A percentile compares a stretch with the other conserved stretches of the same genome.
phyloP scores from a whole-genome alignment of 2,329 filamentous ascomycete species.

The Neonectria coccinea region DNA sequence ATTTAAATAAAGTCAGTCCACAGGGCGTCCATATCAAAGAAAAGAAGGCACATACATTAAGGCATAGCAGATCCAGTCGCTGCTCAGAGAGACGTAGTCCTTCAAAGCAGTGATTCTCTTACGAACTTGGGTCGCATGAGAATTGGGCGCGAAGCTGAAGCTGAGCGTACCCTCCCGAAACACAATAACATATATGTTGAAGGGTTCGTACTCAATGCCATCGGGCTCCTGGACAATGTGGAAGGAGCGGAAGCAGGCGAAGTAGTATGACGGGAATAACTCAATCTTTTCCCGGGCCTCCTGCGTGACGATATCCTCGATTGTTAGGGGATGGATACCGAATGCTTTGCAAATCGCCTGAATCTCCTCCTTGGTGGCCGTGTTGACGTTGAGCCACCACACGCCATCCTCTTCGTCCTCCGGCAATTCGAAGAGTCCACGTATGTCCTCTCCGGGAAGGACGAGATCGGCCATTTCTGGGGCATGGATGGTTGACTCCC shows the following conservation, averaged over 20 bases:
- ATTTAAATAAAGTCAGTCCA: conserved; percentile 39
- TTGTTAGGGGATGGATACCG: conserved; percentile 92
- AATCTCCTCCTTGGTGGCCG: conserved; percentile 89
- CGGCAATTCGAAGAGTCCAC: conserved; percentile 81
- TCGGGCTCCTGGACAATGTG: conserved; percentile 80
- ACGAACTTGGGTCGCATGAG: conserved; percentile 88
- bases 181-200: conserved; percentile 96
- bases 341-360: conserved; percentile 92
- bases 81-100: conserved; percentile 93
- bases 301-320: conserved; percentile 95
- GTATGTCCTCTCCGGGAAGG: conserved; percentile 88
- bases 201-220: conserved; percentile 88
- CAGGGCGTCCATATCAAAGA: background rate
- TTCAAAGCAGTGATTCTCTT: conserved; percentile 92
- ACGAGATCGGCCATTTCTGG: conserved; percentile 88
- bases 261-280: conserved; percentile 97
- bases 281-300: conserved; percentile 99
- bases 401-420: conserved; percentile 78
- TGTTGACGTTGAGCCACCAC: conserved; percentile 98
- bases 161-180: conserved; percentile 95
- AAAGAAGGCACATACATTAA: conserved; percentile 76
- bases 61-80: conserved; percentile 99
- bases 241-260: conserved; percentile 97
- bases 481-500: conserved; percentile 93
- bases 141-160: conserved; percentile 91